A percentile compares a stretch with the other conserved stretches of the same genome.
Conservation (phyloP, 192 early-diverging fungal species). For the Coemansia sp. region DNA sequence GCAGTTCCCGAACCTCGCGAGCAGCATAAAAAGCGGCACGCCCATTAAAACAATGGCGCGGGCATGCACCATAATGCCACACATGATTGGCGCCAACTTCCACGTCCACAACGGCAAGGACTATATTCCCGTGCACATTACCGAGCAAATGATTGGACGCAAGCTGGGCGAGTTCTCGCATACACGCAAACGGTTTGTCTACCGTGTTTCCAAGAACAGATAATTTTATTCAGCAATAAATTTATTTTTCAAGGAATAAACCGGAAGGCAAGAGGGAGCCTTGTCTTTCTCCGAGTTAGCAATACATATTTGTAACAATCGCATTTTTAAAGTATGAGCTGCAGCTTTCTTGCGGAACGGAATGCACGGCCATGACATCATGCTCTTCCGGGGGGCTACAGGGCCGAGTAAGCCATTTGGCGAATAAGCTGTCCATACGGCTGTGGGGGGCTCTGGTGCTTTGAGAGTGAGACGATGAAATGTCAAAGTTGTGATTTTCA, state of each 20-base stretch:
- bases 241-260: background rate
- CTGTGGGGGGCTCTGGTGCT: no score
- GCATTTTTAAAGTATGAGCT: background rate
- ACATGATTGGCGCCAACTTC: constrained; percentile 84
- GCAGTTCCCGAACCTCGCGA: constrained; percentile 59
- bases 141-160: constrained; percentile 91
- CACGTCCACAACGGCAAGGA: constrained; percentile 92
- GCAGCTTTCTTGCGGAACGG: background rate
- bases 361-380: background rate
- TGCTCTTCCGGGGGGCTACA: no score
- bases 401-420: no score
- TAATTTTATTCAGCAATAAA: constrained; percentile 36
- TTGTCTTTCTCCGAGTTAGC: background rate
- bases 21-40: constrained; percentile 58
- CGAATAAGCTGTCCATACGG: no score
- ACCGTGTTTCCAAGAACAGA: constrained; percentile 74
- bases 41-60: constrained; percentile 76
- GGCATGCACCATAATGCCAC: constrained; percentile 85
- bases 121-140: constrained; percentile 78
- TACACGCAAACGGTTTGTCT: constrained; percentile 82
- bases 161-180: constrained; percentile 94
- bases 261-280: background rate
- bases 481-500: background rate
- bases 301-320: background rate
- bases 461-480: no score